Conservation (phyloP, 83 land plant genomes). For the Larix sibirica region DNA sequence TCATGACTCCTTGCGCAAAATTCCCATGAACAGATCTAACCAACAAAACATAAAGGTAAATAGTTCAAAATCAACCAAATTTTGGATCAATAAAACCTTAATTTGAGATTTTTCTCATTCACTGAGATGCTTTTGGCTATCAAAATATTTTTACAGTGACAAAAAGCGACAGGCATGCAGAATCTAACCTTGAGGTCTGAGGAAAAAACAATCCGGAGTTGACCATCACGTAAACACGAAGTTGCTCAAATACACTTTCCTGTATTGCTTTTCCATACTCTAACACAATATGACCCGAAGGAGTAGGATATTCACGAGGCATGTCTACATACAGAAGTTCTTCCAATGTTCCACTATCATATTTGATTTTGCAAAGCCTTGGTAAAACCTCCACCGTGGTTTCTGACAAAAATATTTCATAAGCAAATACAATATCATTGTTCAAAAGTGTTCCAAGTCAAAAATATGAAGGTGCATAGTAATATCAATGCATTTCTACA, state of each 20-base stretch:
- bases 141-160: neutral
- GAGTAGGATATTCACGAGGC: constrained; percentile 83
- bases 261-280: constrained; percentile 97
- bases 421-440: neutral
- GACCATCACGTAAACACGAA: constrained; percentile 99
- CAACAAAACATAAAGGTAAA: neutral
- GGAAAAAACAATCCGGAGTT: constrained; percentile 86
- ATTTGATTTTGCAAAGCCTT: constrained; percentile 94
- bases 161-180: neutral
- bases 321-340: constrained; percentile 96
- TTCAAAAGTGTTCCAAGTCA: neutral
- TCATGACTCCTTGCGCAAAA: constrained; percentile 98
- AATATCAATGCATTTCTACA: too few relatives aligned
- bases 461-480: neutral
- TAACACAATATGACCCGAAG: constrained; percentile 87
- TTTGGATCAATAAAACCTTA: neutral
- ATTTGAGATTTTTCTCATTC: neutral
- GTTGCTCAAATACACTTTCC: constrained; percentile 98
- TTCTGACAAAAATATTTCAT: constrained; percentile 49
- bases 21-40: constrained; percentile 96
- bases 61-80: neutral
- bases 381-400: constrained; percentile 98
- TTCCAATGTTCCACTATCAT: constrained; percentile 96
- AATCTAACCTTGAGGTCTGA: constrained; percentile 82
- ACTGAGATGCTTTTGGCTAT: neutral